Evolutionary conservation across 352 stramenopile species (phyloP), one percentile per base, ranked within the genome.

Genomic region (Pythium periplocum): DNA sequence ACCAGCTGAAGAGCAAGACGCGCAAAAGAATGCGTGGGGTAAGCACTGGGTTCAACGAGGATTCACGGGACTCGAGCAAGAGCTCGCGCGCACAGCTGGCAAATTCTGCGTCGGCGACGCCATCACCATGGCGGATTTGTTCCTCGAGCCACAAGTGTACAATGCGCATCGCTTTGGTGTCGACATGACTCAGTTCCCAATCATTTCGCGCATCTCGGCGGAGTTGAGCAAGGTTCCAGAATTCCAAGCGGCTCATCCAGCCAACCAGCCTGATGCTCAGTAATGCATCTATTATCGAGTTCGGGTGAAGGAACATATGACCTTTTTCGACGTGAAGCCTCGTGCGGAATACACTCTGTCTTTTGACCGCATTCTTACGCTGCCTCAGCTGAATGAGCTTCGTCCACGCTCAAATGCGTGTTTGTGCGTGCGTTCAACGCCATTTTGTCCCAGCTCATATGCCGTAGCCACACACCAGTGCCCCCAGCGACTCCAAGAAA

Each of bases 111-210:
- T 90, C 63, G 73, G 75, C 45, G 56, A 95, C 69, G 53, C 61
- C 10, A 61, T 92, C 47, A 96, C 87, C 37, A 64, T 97, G 34
- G 92, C 78, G 0, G 90, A 98, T 64, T 47, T 87, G 33, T 96
- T 81, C 61, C 64, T 97, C 34, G 68, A 96, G 45, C 88, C 90
- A 11, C 88, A 97, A 64, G 60, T 97, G 17, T 95, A 93, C 75
- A 96, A 97, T 62, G 90, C 86, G 44, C 66, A 78, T 48, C 69
- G 82, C 26, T 87, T 96, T 57, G 74, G 80, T 8, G 74, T 97
- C 17, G 84, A 97, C 62, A 78, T 97, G 61, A 53, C 64, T 36
- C 62, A 69, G 51, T 97, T 83, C 67, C 90, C 89, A 45, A 84
- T 53, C n/a, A 86, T 97, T 26, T 26, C 17, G 17, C 17, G 17